Base-by-base conservation (phyloP, 495 filamentous ascomycete genomes). In the Chaetomium fimeti region DNA sequence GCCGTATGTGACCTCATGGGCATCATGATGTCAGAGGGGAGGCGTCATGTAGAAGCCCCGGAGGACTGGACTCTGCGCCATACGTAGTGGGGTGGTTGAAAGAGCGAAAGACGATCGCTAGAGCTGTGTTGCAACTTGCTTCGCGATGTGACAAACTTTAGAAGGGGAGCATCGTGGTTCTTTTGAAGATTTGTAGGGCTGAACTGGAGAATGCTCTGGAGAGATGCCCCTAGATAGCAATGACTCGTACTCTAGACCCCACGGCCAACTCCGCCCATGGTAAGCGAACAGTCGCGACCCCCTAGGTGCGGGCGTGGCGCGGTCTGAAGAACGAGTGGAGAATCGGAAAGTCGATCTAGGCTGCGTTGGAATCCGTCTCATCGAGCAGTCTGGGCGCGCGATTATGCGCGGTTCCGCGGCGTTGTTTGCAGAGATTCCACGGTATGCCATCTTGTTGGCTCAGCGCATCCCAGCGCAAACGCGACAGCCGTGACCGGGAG, bases 1-100 rank as follows among this genome's bases (percentile, higher is more conserved):
- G 68, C 36, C 4, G 65, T 71, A 28, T 65, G 60, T 24, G 62
- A 59, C 63, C 69, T 69, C 0, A 40, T 16, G 15, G 66, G 57
- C 20, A 55, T 20, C 64, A 74, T 72, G 29, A 56, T 62, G 43
- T 53, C 57, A 38, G 54, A 48, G 57, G 7, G 29, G 53, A 28
- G 18, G 13, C 52, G 2, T 8, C 29, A 27, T 12, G 2, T 12
- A 40, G 8, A 25, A 22, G 2, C 12, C 18, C 12, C 43, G 1
- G n/a, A 18, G 16, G 32, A 15, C n/a, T 42, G 45, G 3, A n/a
- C 7, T 20, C 43, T 47, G n/a, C 16, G 43, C 43, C 43, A 18
- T 5, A 36, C 8, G 32, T 9, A 36, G 32, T 11, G 1, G 32
- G 12, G 32, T 5, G 32, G 1, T 1, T 9, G 32, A 36, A 11